These are phyloP conservation scores for Phaseolus coccineus DNA, from an alignment of 331 rosid genomes.

Conservation along the genomic window DNA sequence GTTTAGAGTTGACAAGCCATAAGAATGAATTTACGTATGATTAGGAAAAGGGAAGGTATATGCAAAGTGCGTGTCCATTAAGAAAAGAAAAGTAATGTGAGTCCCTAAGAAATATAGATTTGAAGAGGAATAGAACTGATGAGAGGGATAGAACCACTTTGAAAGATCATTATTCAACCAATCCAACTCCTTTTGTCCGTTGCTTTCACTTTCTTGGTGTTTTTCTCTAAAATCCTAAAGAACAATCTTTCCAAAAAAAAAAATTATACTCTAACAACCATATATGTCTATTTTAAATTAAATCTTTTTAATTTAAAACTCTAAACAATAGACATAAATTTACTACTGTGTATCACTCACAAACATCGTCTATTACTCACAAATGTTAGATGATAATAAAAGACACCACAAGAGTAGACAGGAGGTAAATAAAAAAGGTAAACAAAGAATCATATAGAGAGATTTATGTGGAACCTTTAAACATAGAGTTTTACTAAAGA, in stretches of 20 bases:
- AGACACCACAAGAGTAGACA: too few species aligned
- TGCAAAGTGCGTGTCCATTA: conserved; percentile 32
- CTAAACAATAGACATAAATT: too few species aligned
- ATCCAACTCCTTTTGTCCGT: not conserved
- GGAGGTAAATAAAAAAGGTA: too few species aligned
- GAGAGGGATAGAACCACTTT: not conserved
- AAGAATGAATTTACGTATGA: not conserved
- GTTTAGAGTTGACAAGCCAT: not conserved
- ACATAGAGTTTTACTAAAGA: too few species aligned
- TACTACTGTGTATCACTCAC: too few species aligned
- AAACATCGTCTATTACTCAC: too few species aligned
- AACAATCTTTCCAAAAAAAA: not conserved
- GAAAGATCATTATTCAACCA: conserved; percentile 25
- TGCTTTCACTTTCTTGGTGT: conserved; percentile 11
- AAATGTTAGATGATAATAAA: too few species aligned
- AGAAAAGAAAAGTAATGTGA: not conserved
- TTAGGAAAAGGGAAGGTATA: not conserved
- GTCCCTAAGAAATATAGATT: not conserved
- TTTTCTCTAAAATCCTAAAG: not conserved
- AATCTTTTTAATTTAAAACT: not conserved
- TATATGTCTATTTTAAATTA: not conserved
- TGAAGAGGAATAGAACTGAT: not conserved
- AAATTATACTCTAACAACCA: not conserved
- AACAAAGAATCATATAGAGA: too few species aligned
- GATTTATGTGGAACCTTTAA: too few species aligned